phyloP scores from a whole-genome alignment of 768 basidiomycete species.

The Suillus fuscotomentosus region DNA sequence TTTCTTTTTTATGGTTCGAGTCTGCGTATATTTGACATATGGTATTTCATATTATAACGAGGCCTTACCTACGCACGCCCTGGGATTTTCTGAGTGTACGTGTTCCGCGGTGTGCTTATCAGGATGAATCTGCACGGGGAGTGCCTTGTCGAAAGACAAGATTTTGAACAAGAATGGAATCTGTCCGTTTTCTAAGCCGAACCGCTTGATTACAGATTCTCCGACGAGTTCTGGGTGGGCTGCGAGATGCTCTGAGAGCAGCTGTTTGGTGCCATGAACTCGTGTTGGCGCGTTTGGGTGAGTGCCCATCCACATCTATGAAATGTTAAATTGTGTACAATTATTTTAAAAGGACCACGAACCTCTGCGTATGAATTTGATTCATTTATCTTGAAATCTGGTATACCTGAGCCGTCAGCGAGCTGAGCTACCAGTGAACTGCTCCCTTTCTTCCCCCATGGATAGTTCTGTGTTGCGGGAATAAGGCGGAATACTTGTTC shows the following conservation, averaged over 20 bases:
- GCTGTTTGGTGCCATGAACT: constrained; percentile 24
- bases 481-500: constrained; percentile 22
- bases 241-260: constrained; percentile 28
- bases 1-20: constrained; percentile 59
- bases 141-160: constrained; percentile 51
- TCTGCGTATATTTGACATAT: constrained; percentile 32
- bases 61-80: constrained; percentile 16
- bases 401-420: constrained; percentile 27
- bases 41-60: too few relatives aligned
- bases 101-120: constrained; percentile 46
- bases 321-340: neutral
- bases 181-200: constrained; percentile 26
- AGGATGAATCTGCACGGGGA: constrained; percentile 59
- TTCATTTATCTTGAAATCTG: constrained; percentile 39
- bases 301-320: constrained; percentile 63
- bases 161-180: constrained; percentile 59
- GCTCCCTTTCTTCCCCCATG: constrained; percentile 52
- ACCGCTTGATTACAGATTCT: constrained; percentile 31
- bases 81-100: constrained; percentile 41
- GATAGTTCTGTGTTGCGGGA: constrained; percentile 40
- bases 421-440: constrained; percentile 48
- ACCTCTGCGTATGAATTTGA: constrained; percentile 57
- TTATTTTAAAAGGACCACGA: constrained; percentile 4
- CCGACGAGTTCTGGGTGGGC: constrained; percentile 36
- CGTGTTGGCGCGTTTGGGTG: constrained; percentile 49